Base-by-base conservation (phyloP, 306 rosid genomes). In the Quercus aquifolioides region DNA sequence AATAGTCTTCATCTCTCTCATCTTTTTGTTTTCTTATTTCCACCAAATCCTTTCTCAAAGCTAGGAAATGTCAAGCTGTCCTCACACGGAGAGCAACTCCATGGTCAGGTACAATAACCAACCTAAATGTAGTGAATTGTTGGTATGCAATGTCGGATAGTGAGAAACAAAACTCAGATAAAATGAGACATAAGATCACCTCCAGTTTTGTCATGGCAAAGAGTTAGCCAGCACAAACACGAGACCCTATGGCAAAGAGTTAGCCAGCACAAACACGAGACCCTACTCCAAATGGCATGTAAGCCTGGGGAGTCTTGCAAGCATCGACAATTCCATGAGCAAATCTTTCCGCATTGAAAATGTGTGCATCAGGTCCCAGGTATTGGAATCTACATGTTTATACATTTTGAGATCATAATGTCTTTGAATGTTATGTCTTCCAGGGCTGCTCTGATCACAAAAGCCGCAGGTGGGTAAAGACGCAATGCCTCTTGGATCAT, bases 401-500 rank as follows among this genome's bases (percentile, higher is more conserved):
- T 25, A 25, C 26, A 1, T 25, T 90, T 85, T 1, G 95, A 92
- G 63, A 91, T 74, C 23, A 4, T 5, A 26, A 91, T 72, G 59
- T 84, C 85, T 76, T 89, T 85, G 4, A 94, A 56, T 7, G 12
- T 82, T 1, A 91, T 65, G 28, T 92, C 86, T 73, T 88, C 54
- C 11, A 85, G 31, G 20, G 83, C 87, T 72, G 46, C 12, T 86
- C 91, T 86, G 1, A 38, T 1, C 21, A 85, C 71, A 65, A 78
- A 80, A 28, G 41, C 33, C 17, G 81, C 77, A 4, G 94, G 92
- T 8, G 94, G 80, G 76, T 87, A 91, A 41, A 94, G 87, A 69
- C 89, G 81, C 73, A 89, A 1, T 0, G 94, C 87, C 86, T 94
- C 97, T 76, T 91, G 91, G 76, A 94, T 86, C 85, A 94, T 94